Base-by-base conservation (phyloP, 1,284 basidiomycete genomes). In the Pholiota adiposa region DNA sequence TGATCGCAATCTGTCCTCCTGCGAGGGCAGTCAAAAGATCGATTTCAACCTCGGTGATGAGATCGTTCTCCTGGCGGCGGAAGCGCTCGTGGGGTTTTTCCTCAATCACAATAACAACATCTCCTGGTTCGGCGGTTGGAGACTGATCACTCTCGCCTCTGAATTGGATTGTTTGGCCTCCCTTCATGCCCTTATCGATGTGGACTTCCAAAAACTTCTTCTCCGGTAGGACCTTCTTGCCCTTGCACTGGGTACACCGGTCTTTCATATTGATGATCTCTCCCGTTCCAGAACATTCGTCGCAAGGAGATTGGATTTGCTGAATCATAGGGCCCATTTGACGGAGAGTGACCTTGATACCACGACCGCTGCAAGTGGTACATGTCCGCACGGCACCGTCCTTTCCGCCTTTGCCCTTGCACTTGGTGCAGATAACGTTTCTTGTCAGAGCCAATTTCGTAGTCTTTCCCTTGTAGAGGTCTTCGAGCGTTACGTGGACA, bases 291-390 rank as follows among this genome's bases (percentile, higher is more conserved):
- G 83, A 84, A 76, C 97, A 99, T 33, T 98, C 96, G 72, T 92
- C 88, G 80, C 97, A 99, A 53, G 89, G 85, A 66, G 95, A 93
- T 75, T 99, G 97, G 70, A 99, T 94, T 79, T 99, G 97, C 79
- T 99, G 97, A 69, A 99, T 95, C 97, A 99, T 99, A 16, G 97
- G 97, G 36, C 97, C 97, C 86, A 97, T 91, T 77, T 98, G 97
- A 63, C 97, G 92, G 62, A 98, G 81, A 59, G 92, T 94, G 69
- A 98, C 79, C 76, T 92, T 94, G 79, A 97, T 80, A 74, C 97
- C 97, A 69, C 95, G 93, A 66, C 97, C 97, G 70, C 82, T 85
- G 81, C 97, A 99, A 19, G 82, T 74, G 51, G 76, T 70, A 77
- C 97, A 99, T 50, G 82, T 75, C 75, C 89, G 88, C 62, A 98